Evolutionary conservation across 345 rosid genomes (phyloP), one percentile per base, ranked within the genome.

Genomic region (Stellera chamaejasme): DNA sequence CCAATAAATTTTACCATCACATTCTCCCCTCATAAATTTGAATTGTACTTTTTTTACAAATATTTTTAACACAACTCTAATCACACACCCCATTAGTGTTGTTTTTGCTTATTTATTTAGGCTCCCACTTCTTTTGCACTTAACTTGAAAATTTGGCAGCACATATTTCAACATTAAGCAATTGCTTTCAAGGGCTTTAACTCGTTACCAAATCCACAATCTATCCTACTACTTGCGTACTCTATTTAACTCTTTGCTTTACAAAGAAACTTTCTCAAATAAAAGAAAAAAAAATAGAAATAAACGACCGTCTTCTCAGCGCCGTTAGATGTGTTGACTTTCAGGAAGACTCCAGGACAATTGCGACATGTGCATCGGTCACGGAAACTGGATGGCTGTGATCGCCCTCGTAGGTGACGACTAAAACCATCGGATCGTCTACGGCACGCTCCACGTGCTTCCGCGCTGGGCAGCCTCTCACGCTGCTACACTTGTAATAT

Each of bases 371-470:
- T 8, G 64, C 51, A 12, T 76, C 82, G 19, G 55, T 49, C 19
- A 49, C 11, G 13, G 72, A 10, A 16, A 13, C 64, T 12, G 74
- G 23, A 51, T 88, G 96, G 64, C 50, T 82, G 66, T 85, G 93
- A 13, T 82, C 90, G 46, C 84, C 90, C 63, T 88, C 96, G 68
- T 88, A 88, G 8, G 96, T 82, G 27, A 88, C 84, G 36, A 79
- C 70, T 26, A 88, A 76, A 78, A 85, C 85, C 80, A 72, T 77
- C 27, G 90, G 68, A 56, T 88, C 87, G 67, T 85, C 96, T 0
- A 68, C 57, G 9, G 86, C 90, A 50, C 96, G 73, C 75, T 88
- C 96, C 67, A 88, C 93, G 54, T 88, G 96, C 67, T 88, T 88
- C 49, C 93, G 79, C 36, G 96, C 96, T 19, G 96, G 93, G 28